phyloP scores from a whole-genome alignment of 2,329 filamentous ascomycete genomes.

The Ophiognomonia clavigignenti-juglandacearum region DNA sequence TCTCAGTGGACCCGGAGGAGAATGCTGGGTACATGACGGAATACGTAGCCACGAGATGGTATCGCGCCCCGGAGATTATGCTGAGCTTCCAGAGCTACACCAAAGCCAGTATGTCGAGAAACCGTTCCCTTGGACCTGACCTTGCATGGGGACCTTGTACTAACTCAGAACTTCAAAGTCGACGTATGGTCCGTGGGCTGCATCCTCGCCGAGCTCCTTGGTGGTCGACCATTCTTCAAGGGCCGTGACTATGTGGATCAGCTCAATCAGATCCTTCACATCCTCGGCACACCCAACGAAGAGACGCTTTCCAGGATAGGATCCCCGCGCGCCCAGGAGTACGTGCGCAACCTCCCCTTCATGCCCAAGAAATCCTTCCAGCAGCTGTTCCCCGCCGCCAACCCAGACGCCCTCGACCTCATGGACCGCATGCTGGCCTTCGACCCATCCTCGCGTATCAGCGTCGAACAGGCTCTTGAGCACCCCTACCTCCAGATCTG shows the following conservation, averaged over 20 bases:
- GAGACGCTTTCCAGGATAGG: conserved; percentile 92
- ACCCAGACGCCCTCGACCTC: conserved; percentile 91
- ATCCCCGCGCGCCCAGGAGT: conserved; percentile 92
- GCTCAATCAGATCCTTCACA: conserved; percentile 98
- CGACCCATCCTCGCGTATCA: conserved; percentile 88
- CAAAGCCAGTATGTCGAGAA: conserved; percentile 85
- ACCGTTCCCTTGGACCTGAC: neutral
- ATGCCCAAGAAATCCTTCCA: conserved; percentile 94
- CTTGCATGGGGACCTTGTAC: conserved; percentile 5
- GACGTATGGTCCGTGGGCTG: conserved; percentile 99
- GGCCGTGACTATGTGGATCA: conserved; percentile 98
- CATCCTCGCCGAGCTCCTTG: conserved; percentile 92
- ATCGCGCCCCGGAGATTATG: conserved; percentile 94
- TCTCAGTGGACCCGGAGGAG: conserved; percentile 95
- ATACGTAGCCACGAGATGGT: conserved; percentile 98
- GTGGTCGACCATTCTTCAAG: conserved; percentile 97
- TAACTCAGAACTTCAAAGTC: conserved; percentile 49
- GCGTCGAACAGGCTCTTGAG: conserved; percentile 90
- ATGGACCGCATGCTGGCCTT: conserved; percentile 97
- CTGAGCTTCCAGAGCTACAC: conserved; percentile 99
- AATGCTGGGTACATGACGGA: conserved; percentile 99
- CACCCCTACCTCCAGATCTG: conserved; percentile 96
- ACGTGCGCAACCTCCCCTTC: conserved; percentile 90
- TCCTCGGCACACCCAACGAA: conserved; percentile 93
- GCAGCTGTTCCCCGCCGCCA: conserved; percentile 85